Conservation (phyloP, 2,329 filamentous ascomycete species). For the Colletotrichum lentis region DNA sequence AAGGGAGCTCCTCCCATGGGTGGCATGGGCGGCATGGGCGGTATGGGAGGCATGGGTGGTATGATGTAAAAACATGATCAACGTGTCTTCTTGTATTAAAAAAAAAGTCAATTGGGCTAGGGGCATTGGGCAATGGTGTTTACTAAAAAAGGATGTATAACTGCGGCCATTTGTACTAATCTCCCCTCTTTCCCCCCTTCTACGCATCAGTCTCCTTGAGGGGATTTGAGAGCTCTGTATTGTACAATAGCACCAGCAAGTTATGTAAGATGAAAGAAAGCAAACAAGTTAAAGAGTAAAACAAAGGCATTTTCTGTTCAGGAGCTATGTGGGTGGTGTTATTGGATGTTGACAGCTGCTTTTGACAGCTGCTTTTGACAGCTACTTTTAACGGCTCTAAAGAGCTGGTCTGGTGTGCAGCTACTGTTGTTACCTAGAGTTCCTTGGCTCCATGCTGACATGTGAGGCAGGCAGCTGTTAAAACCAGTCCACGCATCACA, state of each 20-base stretch:
- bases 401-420: neutral
- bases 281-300: slow-evolving; percentile 29
- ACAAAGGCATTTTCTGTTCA: slow-evolving; percentile 7
- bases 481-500: neutral
- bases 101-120: slow-evolving; percentile 46
- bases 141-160: slow-evolving; percentile 50
- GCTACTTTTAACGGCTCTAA: too few relatives aligned
- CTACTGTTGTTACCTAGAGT: slow-evolving; percentile 1
- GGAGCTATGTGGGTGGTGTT: slow-evolving; percentile 17
- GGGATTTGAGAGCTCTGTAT: slow-evolving; percentile 37
- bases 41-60: slow-evolving; percentile 61
- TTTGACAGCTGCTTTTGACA: neutral
- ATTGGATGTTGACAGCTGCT: neutral
- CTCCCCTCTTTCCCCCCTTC: slow-evolving; percentile 34
- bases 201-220: slow-evolving; percentile 34
- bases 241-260: slow-evolving; percentile 39
- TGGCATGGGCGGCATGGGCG: slow-evolving; percentile 74
- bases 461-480: slow-evolving; percentile 3
- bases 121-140: slow-evolving; percentile 60
- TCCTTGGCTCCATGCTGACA: slow-evolving; percentile 11
- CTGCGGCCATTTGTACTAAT: slow-evolving; percentile 46
- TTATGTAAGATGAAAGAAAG: slow-evolving; percentile 37
- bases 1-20: slow-evolving; percentile 73
- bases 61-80: slow-evolving; percentile 63
- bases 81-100: slow-evolving; percentile 42